Evolutionary conservation across 345 rosid species (phyloP).

Genomic region (Euphorbia pulcherrima): DNA sequence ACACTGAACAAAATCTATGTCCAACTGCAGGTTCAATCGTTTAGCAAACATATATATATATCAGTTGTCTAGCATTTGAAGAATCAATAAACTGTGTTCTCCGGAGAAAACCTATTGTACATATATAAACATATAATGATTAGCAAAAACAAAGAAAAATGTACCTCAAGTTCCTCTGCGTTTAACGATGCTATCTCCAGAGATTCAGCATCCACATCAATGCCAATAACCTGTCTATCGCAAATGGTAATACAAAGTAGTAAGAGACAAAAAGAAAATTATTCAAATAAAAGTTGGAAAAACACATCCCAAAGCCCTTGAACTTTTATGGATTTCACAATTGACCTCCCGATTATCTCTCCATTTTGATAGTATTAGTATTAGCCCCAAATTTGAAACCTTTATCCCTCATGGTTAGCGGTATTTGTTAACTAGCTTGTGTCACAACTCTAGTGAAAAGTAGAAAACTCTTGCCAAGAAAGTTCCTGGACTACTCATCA

Average conservation of each 20-base stretch:
- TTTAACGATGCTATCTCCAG: constrained; percentile 69
- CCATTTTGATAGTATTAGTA: no score
- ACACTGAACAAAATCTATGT: constrained; percentile 66
- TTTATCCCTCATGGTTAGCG: no score
- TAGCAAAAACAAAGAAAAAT: neutral
- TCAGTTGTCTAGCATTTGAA: constrained; percentile 8
- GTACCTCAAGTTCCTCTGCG: constrained; percentile 84
- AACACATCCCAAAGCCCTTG: no score
- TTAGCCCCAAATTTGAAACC: no score
- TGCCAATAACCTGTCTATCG: constrained; percentile 67
- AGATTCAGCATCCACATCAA: constrained; percentile 71
- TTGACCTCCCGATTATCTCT: no score
- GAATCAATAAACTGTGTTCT: neutral
- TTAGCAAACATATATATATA: constrained; percentile 13
- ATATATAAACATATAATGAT: neutral
- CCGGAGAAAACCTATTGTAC: neutral
- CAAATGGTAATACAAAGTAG: neutral
- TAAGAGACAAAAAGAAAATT: neutral
- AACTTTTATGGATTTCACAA: no score
- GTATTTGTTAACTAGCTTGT: no score
- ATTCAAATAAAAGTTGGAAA: neutral
- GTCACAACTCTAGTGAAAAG: no score
- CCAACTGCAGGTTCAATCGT: constrained; percentile 52
- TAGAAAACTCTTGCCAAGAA: no score
- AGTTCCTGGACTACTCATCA: neutral